phyloP scores from a whole-genome alignment of 345 rosid species.

The Linum tenue region DNA sequence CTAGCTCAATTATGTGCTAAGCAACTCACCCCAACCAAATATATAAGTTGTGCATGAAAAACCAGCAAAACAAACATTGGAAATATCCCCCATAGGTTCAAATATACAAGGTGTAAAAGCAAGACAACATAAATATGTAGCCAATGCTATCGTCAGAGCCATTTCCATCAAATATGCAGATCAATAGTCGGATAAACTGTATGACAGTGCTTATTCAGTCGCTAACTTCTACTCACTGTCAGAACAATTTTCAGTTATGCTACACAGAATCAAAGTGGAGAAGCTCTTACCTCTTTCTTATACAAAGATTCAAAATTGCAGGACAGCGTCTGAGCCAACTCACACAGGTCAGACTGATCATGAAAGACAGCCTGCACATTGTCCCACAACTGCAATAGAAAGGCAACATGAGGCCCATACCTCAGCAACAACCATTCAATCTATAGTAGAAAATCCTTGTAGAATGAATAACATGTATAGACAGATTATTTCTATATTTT shows the following conservation, averaged over 20 bases:
- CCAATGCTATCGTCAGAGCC: not conserved
- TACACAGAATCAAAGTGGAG: not conserved
- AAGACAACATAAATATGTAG: not conserved
- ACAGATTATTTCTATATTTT: not conserved
- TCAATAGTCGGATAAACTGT: not conserved
- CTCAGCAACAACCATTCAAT: not conserved
- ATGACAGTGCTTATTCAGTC: not conserved
- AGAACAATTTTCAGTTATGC: not conserved
- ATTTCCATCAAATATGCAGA: not conserved
- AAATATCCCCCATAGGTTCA: not conserved
- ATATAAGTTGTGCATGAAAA: not conserved
- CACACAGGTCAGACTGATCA: constrained; percentile 23
- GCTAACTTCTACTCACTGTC: no score
- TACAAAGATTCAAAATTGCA: constrained; percentile 29
- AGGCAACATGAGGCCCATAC: not conserved
- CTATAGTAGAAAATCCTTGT: not conserved
- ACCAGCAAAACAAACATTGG: not conserved
- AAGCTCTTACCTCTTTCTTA: constrained; percentile 21
- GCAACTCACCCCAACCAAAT: not conserved
- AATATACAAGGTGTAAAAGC: not conserved
- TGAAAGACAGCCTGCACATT: constrained; percentile 23
- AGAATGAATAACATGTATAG: not conserved
- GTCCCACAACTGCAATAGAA: constrained; percentile 28
- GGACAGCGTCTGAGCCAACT: constrained; percentile 24
- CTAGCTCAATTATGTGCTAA: no score